A percentile compares a stretch with the other conserved stretches of the same genome.
phyloP scores from a whole-genome alignment of 306 rosid species.

The Benincasa hispida region DNA sequence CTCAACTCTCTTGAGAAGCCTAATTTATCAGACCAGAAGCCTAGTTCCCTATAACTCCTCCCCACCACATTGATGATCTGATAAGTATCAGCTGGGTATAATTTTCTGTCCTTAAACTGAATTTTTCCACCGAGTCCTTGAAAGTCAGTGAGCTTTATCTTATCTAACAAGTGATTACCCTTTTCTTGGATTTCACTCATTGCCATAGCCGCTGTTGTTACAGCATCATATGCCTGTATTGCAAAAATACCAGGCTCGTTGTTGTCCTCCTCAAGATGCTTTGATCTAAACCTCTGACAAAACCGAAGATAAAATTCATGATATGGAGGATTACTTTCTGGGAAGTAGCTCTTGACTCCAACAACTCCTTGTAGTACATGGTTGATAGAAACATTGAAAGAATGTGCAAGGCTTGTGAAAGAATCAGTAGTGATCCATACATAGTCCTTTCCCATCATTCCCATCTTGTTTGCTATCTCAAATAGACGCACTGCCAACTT shows the following conservation, averaged over 20 bases:
- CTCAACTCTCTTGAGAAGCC: constrained; percentile 16
- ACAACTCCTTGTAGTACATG: constrained; percentile 41
- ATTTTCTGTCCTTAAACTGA: constrained; percentile 11
- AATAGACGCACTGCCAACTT: constrained; percentile 24
- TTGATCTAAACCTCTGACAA: constrained; percentile 12
- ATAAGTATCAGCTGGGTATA: constrained; percentile 9
- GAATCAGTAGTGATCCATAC: constrained; percentile 47
- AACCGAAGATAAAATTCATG: constrained; percentile 15
- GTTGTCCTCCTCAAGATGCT: constrained; percentile 21
- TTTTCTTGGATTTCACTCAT: constrained; percentile 10
- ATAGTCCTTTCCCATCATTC: constrained; percentile 35
- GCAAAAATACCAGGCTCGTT: constrained; percentile 35
- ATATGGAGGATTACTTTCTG: background rate
- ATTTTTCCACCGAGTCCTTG: constrained; percentile 19
- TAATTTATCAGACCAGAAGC: constrained; percentile 33
- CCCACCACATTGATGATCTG: constrained; percentile 38
- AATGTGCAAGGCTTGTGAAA: constrained; percentile 34
- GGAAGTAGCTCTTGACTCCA: constrained; percentile 28
- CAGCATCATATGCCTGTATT: constrained; percentile 38
- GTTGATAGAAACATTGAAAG: constrained; percentile 28
- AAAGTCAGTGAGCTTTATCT: constrained; percentile 15
- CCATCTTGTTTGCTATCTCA: constrained; percentile 23
- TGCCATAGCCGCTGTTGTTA: constrained; percentile 21
- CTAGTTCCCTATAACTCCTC: constrained; percentile 26
- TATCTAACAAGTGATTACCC: constrained; percentile 12